Evolutionary conservation across 768 basidiomycete species (phyloP), one percentile per base, ranked within the genome.

Genomic region (Hemileccinum rubropunctum): DNA sequence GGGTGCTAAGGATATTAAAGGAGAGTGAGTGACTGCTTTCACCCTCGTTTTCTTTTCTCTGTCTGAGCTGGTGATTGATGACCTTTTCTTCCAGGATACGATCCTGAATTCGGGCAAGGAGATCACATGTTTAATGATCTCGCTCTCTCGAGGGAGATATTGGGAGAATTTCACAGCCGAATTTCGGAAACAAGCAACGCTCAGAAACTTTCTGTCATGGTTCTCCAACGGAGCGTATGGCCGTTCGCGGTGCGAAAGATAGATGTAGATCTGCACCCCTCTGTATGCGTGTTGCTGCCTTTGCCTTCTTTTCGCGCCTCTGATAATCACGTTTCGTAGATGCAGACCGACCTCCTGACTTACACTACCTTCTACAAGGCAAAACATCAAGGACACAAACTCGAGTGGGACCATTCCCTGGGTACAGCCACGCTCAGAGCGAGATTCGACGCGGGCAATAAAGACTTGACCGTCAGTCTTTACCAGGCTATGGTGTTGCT

Each of bases 61-160:
- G 10, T 39, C n/a, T 17, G 6, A n/a, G n/a, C n/a, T 50, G 17
- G 28, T 11, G 26, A 37, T 14, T 39, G 73, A 67, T 38, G 34
- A 44, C 38, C 20, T 30, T 42, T 21, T 47, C 42, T 41, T 47
- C 40, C 60, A 95, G 95, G 87, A 45, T 95, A 95, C 60, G 97
- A 98, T 64, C 88, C 94, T 11, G 94, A 95, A 52, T 98, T 98
- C 61, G 89, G 87, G 8, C 88, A 88, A 72, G 92, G 93, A 43
- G 91, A 93, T 59, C 83, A 91, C 35, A 95, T 98, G 95, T 95
- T 98, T 73, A 93, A 84, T 52, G 94, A 95, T 61, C 72, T 95
- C 3, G 80, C 81, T 0, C 71, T 91, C 15, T 95, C 91, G 1
- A 69, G 81, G 45, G 91, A 95, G 49, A 63, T 81, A 18, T 80